phyloP scores from a whole-genome alignment of 2,329 filamentous ascomycete species.

The Colletotrichum trifolii region DNA sequence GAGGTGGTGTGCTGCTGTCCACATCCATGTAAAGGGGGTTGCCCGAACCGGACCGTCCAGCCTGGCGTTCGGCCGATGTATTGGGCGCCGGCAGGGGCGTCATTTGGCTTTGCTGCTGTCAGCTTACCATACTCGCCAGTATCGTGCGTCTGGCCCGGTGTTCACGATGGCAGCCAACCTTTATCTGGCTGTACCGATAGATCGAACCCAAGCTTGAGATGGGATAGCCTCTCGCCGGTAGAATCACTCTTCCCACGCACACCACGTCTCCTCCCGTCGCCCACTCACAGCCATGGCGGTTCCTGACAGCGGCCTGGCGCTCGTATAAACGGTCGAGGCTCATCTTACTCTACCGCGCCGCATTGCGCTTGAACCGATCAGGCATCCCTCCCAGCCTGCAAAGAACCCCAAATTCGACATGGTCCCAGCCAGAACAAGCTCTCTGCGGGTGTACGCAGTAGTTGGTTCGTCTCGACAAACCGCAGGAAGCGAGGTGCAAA shows the following conservation, averaged over 20 bases:
- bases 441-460: neutral
- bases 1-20: conserved; percentile 3
- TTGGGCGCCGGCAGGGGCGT: conserved; percentile 19
- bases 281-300: neutral
- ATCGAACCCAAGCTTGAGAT: no score
- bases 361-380: conserved; percentile 15
- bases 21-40: conserved; percentile 2
- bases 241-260: no score
- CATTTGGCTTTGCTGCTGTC: conserved; percentile 6
- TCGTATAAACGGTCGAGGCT: neutral
- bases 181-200: no score
- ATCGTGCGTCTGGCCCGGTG: no score
- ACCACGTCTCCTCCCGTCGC: conserved; percentile 3
- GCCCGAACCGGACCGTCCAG: conserved; percentile 11
- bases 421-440: neutral
- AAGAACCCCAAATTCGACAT: conserved; percentile 10
- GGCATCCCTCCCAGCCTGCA: conserved; percentile 6
- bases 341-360: conserved; percentile 5
- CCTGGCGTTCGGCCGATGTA: conserved; percentile 3
- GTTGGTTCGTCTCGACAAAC: conserved; percentile 7
- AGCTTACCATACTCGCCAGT: no score
- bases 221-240: no score
- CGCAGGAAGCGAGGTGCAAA: neutral
- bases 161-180: no score
- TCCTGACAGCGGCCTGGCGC: neutral